phyloP scores from a whole-genome alignment of 2,329 filamentous ascomycete species.

The Hymenoscyphus occultus region DNA sequence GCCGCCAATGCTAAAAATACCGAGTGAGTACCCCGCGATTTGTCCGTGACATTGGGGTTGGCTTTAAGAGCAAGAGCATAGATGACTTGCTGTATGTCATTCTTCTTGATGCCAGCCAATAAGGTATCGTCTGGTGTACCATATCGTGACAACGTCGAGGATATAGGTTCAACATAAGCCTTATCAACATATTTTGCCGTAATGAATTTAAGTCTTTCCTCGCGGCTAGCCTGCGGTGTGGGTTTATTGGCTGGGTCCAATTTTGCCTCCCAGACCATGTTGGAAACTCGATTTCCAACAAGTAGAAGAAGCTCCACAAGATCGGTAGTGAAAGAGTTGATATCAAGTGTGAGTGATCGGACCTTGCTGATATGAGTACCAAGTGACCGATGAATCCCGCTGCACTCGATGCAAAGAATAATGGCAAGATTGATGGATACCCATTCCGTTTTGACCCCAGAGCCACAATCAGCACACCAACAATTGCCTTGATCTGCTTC shows the following conservation, averaged over 20 bases:
- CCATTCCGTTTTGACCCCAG: constrained; percentile 92
- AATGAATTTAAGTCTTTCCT: constrained; percentile 92
- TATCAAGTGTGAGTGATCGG: constrained; percentile 89
- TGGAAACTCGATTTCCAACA: constrained; percentile 90
- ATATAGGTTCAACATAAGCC: constrained; percentile 75
- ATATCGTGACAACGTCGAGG: constrained; percentile 71
- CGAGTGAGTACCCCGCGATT: constrained; percentile 81
- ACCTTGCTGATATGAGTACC: constrained; percentile 98
- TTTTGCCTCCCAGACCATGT: constrained; percentile 92
- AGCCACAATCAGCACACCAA: constrained; percentile 92
- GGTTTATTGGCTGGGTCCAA: constrained; percentile 73
- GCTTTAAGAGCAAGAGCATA: constrained; percentile 84
- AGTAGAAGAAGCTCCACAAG: constrained; percentile 91
- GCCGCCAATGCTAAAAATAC: constrained; percentile 90
- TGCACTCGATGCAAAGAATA: constrained; percentile 95
- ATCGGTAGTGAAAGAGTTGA: constrained; percentile 93
- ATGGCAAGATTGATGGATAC: constrained; percentile 98
- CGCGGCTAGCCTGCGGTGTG: constrained; percentile 71
- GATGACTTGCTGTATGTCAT: constrained; percentile 89
- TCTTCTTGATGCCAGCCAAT: constrained; percentile 89
- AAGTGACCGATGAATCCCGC: constrained; percentile 91
- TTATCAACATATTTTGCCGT: constrained; percentile 90
- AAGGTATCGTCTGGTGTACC: constrained; percentile 81
- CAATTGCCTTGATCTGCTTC: constrained; percentile 90
- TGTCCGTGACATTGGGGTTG: constrained; percentile 83